phyloP scores from a whole-genome alignment of 176 grass and related monocot genomes.

The Zoysia japonica region DNA sequence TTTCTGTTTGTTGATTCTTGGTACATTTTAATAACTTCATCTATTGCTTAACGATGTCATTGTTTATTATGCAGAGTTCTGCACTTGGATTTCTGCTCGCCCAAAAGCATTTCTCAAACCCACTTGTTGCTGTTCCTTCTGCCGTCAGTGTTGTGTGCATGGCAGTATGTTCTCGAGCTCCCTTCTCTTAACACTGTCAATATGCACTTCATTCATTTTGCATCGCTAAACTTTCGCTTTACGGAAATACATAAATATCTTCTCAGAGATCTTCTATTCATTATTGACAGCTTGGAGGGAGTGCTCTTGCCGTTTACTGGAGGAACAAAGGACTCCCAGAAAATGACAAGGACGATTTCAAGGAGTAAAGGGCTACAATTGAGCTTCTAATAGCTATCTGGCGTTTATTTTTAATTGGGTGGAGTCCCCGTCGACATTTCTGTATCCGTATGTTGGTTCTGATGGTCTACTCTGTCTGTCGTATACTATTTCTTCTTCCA shows the following conservation, averaged over 20 bases:
- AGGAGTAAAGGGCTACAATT: constrained; percentile 50
- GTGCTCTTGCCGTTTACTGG: constrained; percentile 90
- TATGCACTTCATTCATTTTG: constrained; percentile 7
- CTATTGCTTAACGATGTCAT: constrained; percentile 17
- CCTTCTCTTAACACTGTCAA: neutral
- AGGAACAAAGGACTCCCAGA: constrained; percentile 76
- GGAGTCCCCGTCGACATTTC: constrained; percentile 8
- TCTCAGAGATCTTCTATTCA: constrained; percentile 23
- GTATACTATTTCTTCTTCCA: constrained; percentile 14
- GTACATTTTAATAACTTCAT: constrained; percentile 6
- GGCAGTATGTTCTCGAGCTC: constrained; percentile 61
- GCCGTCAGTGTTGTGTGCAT: constrained; percentile 95
- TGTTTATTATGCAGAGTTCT: constrained; percentile 66
- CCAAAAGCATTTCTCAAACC: constrained; percentile 95
- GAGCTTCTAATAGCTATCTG: constrained; percentile 22
- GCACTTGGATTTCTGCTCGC: constrained; percentile 97
- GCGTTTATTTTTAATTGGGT: neutral
- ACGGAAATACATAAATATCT: neutral
- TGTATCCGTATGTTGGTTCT: constrained; percentile 23
- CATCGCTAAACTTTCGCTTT: neutral
- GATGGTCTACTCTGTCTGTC: constrained; percentile 12
- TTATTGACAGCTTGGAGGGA: constrained; percentile 76
- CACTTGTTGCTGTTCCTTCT: constrained; percentile 95
- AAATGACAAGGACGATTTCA: constrained; percentile 96
- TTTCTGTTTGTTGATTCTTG: neutral